Conservation (phyloP, 108 stramenopile genomes). For the Cyclotella kingstonii region DNA sequence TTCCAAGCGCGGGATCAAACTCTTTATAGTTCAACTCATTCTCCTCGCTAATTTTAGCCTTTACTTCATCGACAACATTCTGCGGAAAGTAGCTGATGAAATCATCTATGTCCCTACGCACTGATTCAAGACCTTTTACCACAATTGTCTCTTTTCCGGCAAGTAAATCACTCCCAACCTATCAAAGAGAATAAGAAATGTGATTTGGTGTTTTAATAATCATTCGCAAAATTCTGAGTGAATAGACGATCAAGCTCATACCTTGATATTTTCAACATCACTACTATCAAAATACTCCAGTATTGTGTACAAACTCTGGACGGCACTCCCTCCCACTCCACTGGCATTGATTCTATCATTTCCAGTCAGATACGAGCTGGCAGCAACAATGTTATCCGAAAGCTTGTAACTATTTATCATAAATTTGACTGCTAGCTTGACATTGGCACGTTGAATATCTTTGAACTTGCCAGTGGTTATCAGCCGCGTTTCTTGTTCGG, state of each 20-base stretch:
- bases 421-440: slow-evolving; percentile 85
- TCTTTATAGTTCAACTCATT: slow-evolving; percentile 80
- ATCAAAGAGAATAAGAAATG: neutral
- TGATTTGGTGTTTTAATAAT: neutral
- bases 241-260: slow-evolving; percentile 14
- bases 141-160: slow-evolving; percentile 78
- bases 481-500: slow-evolving; percentile 78
- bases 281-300: slow-evolving; percentile 88
- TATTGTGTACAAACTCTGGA: slow-evolving; percentile 78
- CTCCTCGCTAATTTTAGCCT: slow-evolving; percentile 58
- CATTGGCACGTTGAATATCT: slow-evolving; percentile 84
- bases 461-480: slow-evolving; percentile 85
- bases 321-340: slow-evolving; percentile 61
- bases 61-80: slow-evolving; percentile 51
- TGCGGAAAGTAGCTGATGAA: slow-evolving; percentile 70
- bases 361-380: slow-evolving; percentile 54
- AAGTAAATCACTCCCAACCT: slow-evolving; percentile 46
- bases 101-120: slow-evolving; percentile 65
- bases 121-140: slow-evolving; percentile 62
- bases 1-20: slow-evolving; percentile 70
- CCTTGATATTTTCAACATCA: slow-evolving; percentile 82
- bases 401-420: slow-evolving; percentile 85
- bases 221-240: neutral
- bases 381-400: slow-evolving; percentile 67
- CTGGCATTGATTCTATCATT: slow-evolving; percentile 56